phyloP scores from a whole-genome alignment of 139 green algal genomes.

The Pedinophyceae sp. region DNA sequence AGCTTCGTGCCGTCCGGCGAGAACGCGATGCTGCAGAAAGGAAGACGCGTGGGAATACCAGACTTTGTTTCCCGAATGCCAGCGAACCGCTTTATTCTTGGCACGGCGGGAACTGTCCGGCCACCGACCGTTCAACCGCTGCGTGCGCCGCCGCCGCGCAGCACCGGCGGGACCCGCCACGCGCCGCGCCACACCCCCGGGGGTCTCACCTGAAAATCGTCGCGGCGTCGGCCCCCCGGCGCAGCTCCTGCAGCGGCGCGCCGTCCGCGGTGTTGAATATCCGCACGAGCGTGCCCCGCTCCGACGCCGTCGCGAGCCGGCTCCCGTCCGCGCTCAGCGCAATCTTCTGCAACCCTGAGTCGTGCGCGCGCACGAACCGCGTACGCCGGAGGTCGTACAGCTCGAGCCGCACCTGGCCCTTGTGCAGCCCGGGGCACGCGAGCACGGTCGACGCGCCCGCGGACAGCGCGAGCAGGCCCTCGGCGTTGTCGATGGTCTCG shows the following conservation, averaged over 20 bases:
- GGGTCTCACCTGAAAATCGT: too few species aligned
- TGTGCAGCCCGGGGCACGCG: slow-evolving; percentile 79
- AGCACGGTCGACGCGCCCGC: slow-evolving; percentile 60
- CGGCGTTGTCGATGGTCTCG: slow-evolving; percentile 73
- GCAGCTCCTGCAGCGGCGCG: slow-evolving; percentile 67
- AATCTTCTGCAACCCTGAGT: slow-evolving; percentile 50
- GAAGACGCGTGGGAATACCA: too few species aligned
- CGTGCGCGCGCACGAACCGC: slow-evolving; percentile 81
- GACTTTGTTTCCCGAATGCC: too few species aligned
- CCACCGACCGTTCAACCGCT: too few species aligned
- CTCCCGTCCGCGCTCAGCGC: slow-evolving; percentile 61
- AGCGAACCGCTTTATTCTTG: too few species aligned
- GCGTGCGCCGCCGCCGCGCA: too few species aligned
- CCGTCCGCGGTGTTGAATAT: slow-evolving; percentile 76
- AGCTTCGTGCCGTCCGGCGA: slow-evolving; percentile 57
- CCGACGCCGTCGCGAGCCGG: slow-evolving; percentile 72
- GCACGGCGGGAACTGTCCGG: too few species aligned
- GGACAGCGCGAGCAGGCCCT: slow-evolving; percentile 68
- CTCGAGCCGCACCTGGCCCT: slow-evolving; percentile 85
- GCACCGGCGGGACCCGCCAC: too few species aligned
- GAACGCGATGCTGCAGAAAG: slow-evolving; percentile 78
- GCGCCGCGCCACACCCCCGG: too few species aligned
- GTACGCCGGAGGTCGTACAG: slow-evolving; percentile 75
- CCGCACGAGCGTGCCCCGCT: slow-evolving; percentile 70
- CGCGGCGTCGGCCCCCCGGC: slow-evolving; percentile 68